A percentile compares a stretch with the other conserved stretches of the same genome.
These are phyloP conservation scores for Samsoniella hepiali DNA, from an alignment of 2,329 filamentous ascomycete genomes.

Conservation along the genomic window DNA sequence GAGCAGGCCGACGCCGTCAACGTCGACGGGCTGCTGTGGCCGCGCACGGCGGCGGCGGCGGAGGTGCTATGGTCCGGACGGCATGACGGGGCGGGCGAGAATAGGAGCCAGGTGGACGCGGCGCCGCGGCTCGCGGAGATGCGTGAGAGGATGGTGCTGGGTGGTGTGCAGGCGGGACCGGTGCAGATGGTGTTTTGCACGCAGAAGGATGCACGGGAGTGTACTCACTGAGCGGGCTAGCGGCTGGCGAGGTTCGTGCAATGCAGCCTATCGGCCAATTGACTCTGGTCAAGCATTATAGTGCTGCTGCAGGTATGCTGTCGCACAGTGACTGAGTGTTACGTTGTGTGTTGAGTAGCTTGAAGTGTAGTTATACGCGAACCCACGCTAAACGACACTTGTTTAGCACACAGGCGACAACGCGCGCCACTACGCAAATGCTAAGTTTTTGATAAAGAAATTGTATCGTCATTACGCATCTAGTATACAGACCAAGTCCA, in stretches of 20 bases:
- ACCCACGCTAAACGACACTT: too few species aligned
- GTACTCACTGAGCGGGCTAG: neutral
- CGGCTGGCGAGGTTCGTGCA: too few species aligned
- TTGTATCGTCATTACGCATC: neutral
- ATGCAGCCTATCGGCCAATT: too few species aligned
- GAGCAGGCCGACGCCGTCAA: constrained; percentile 72
- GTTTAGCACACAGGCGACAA: too few species aligned
- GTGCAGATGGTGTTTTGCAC: constrained; percentile 72
- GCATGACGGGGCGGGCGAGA: constrained; percentile 63
- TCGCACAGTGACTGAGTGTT: too few species aligned
- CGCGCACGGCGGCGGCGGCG: constrained; percentile 66
- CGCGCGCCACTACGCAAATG: too few species aligned
- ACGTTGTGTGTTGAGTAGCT: too few species aligned
- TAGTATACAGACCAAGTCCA: neutral
- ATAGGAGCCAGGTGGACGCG: constrained; percentile 68
- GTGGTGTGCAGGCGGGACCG: constrained; percentile 56
- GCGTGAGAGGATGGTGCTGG: constrained; percentile 69
- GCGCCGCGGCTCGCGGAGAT: constrained; percentile 68
- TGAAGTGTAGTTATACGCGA: too few species aligned
- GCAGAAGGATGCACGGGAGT: constrained; percentile 36
- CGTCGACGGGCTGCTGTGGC: constrained; percentile 75
- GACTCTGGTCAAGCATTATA: too few species aligned
- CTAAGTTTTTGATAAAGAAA: neutral
- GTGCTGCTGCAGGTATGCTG: too few species aligned
- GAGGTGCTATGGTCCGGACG: constrained; percentile 78